Evolutionary conservation across 169 alveolate genomes (phyloP).

Genomic region (Plasmodium gonderi): DNA sequence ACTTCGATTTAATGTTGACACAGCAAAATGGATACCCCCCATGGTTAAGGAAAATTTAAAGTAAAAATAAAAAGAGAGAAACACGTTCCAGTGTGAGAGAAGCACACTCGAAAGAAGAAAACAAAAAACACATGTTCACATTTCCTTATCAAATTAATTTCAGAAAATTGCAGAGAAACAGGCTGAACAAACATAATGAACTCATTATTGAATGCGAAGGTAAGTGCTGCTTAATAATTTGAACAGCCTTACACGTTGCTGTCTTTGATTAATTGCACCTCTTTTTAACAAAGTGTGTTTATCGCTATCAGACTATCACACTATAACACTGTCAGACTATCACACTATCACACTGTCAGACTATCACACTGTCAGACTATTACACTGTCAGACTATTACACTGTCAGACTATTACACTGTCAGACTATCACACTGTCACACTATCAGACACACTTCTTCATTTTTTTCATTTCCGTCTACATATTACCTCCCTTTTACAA

Average conservation of each 20-base stretch:
- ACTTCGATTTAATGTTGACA: constrained; percentile 80
- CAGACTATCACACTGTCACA: background rate
- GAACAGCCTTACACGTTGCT: too few relatives aligned
- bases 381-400: background rate
- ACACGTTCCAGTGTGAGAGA: background rate
- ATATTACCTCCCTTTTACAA: background rate
- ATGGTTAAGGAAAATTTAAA: constrained; percentile 79
- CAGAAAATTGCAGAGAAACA: constrained; percentile 36
- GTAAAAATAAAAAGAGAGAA: constrained; percentile 47
- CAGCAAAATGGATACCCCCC: constrained; percentile 80
- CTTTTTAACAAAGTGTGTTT: too few relatives aligned
- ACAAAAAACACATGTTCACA: background rate
- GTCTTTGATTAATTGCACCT: too few relatives aligned
- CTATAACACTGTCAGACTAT: too few relatives aligned
- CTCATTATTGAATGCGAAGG: constrained; percentile 68
- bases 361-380: too few relatives aligned
- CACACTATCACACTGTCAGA: too few relatives aligned
- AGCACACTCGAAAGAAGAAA: too few relatives aligned
- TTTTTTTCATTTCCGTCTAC: background rate
- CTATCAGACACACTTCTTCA: background rate
- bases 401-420: background rate
- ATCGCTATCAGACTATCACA: too few relatives aligned
- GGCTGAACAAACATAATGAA: constrained; percentile 42
- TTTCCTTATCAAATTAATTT: background rate
- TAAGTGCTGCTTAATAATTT: background rate